phyloP scores from a whole-genome alignment of 176 grass and related monocot species.

The Areca catechu region DNA sequence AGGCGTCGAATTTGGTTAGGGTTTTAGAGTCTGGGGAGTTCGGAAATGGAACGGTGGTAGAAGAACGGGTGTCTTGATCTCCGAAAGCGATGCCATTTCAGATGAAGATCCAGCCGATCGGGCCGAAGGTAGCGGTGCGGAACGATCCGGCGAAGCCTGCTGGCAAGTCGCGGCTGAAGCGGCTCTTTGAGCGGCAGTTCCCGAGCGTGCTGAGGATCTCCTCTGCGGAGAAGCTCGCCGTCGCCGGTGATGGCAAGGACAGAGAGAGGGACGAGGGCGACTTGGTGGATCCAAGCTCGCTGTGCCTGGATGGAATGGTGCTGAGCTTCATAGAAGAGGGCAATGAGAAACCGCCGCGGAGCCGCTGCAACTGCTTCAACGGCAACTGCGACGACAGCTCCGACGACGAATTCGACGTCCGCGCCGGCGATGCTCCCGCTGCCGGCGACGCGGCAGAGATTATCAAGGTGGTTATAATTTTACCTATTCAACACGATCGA shows the following conservation, averaged over 20 bases:
- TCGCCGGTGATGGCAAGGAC: not conserved
- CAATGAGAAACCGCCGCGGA: constrained; percentile 6
- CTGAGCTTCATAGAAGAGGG: constrained; percentile 16
- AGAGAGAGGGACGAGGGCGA: too few relatives aligned
- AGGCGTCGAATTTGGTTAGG: too few relatives aligned
- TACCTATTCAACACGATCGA: too few relatives aligned
- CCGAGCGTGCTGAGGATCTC: constrained; percentile 4
- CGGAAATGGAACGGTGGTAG: too few relatives aligned
- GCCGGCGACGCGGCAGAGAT: not conserved
- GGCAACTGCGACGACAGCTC: constrained; percentile 1
- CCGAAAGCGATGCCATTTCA: not conserved
- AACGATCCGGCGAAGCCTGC: not conserved
- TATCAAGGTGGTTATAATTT: not conserved
- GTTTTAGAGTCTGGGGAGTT: too few relatives aligned
- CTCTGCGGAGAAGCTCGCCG: not conserved
- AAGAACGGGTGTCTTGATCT: too few relatives aligned
- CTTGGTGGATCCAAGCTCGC: not conserved
- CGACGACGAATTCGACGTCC: not conserved
- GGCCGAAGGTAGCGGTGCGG: not conserved
- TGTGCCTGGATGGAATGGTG: not conserved
- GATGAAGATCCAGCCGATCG: constrained; percentile 1
- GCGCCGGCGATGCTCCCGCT: not conserved
- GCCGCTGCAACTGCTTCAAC: constrained; percentile 11
- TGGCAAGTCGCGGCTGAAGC: constrained; percentile 1
- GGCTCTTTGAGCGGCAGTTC: constrained; percentile 1